Evolutionary conservation across 1,284 basidiomycete genomes (phyloP).

Genomic region (Laetiporus sulphureus): DNA sequence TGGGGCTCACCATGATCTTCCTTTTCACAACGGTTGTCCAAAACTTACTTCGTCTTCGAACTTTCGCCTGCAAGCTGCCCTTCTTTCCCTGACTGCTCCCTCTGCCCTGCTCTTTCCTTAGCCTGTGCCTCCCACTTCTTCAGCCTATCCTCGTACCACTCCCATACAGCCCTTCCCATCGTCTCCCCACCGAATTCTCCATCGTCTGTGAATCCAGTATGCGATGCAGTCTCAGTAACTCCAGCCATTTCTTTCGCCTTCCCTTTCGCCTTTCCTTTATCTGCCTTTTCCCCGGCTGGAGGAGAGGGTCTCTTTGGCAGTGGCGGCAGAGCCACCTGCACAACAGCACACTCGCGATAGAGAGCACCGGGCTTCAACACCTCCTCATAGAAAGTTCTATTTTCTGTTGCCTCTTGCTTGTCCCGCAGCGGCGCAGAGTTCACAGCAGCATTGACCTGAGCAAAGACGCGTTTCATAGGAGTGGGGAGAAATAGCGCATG

Average conservation of each 20-base stretch:
- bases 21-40: too few relatives aligned
- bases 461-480: constrained; percentile 47
- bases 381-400: constrained; percentile 34
- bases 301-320: constrained; percentile 18
- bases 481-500: constrained; percentile 73
- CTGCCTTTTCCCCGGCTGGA: constrained; percentile 2
- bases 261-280: constrained; percentile 19
- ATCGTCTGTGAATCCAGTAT: constrained; percentile 40
- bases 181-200: constrained; percentile 62
- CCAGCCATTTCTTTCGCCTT: constrained; percentile 23
- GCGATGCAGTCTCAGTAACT: constrained; percentile 22
- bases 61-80: neutral
- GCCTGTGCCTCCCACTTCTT: constrained; percentile 49
- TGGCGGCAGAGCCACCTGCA: constrained; percentile 38
- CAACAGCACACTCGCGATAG: constrained; percentile 66
- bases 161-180: constrained; percentile 65
- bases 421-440: constrained; percentile 8
- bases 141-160: constrained; percentile 57
- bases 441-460: constrained; percentile 27
- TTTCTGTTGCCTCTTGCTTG: constrained; percentile 5
- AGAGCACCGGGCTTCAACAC: constrained; percentile 69
- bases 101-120: constrained; percentile 9
- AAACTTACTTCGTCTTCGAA: too few relatives aligned
- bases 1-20: too few relatives aligned
- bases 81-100: neutral